These are phyloP conservation scores for Xerocomellus chrysenteron DNA, from an alignment of 768 basidiomycete species.

Conservation along the genomic window DNA sequence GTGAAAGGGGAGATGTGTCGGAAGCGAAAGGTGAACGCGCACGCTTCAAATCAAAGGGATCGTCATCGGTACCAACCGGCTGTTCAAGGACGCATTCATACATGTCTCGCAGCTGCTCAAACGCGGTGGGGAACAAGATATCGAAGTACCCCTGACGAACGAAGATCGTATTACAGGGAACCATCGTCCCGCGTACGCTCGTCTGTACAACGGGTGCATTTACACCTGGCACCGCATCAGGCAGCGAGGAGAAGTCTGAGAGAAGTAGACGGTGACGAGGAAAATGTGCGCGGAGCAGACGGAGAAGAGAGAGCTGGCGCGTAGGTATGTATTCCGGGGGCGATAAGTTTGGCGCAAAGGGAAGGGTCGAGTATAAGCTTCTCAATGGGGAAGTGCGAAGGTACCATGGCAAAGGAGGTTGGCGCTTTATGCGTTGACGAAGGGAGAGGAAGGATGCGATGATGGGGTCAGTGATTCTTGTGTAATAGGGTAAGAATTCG, in stretches of 20 bases:
- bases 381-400: slow-evolving; percentile 57
- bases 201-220: slow-evolving; percentile 96
- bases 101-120: slow-evolving; percentile 81
- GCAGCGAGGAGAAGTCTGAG: slow-evolving; percentile 87
- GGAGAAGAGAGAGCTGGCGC: slow-evolving; percentile 79
- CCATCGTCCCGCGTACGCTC: slow-evolving; percentile 76
- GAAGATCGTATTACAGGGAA: slow-evolving; percentile 86
- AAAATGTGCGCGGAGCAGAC: slow-evolving; percentile 77
- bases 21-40: slow-evolving; percentile 54
- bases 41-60: slow-evolving; percentile 20
- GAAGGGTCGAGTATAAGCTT: slow-evolving; percentile 64
- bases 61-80: slow-evolving; percentile 35
- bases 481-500: slow-evolving; percentile 83
- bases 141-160: slow-evolving; percentile 97
- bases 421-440: slow-evolving; percentile 57
- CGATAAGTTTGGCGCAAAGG: slow-evolving; percentile 90
- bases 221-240: slow-evolving; percentile 67
- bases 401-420: slow-evolving; percentile 57
- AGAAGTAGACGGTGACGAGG: slow-evolving; percentile 93
- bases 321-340: slow-evolving; percentile 91
- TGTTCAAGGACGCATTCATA: slow-evolving; percentile 81
- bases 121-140: slow-evolving; percentile 97
- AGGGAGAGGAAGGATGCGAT: slow-evolving; percentile 75
- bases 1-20: slow-evolving; percentile 47
- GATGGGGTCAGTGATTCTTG: slow-evolving; percentile 81